Evolutionary conservation across 164 flowering plant genomes (phyloP).

Genomic region (Houttuynia cordata): DNA sequence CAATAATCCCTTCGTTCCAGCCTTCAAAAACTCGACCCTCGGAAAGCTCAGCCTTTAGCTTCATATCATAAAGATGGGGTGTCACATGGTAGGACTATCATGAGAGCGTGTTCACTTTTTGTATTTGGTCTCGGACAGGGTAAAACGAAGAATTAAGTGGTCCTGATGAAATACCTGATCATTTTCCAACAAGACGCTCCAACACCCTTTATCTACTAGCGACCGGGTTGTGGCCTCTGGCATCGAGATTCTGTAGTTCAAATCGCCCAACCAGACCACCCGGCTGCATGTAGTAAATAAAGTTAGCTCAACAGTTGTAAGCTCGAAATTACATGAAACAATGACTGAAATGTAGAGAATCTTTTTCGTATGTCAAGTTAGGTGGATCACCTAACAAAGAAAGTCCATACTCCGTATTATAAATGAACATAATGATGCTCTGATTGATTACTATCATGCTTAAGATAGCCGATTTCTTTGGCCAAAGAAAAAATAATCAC

Average conservation of each 20-base stretch:
- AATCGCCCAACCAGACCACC: slow-evolving; percentile 27
- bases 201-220: slow-evolving; percentile 15
- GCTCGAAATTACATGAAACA: neutral
- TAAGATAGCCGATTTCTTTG: too few relatives aligned
- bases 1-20: slow-evolving; percentile 66
- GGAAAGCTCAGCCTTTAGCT: slow-evolving; percentile 37
- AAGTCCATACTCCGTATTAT: neutral
- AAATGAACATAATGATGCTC: neutral
- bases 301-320: neutral
- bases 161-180: slow-evolving; percentile 18
- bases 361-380: too few relatives aligned
- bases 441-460: neutral
- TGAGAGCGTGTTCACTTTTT: too few relatives aligned
- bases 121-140: too few relatives aligned
- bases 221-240: slow-evolving; percentile 19
- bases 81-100: neutral
- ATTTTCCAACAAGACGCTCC: slow-evolving; percentile 16
- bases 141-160: too few relatives aligned
- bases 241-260: slow-evolving; percentile 27
- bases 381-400: neutral
- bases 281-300: slow-evolving; percentile 13
- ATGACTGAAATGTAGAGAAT: too few relatives aligned
- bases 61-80: slow-evolving; percentile 4
- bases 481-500: too few relatives aligned
- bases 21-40: slow-evolving; percentile 49